Evolutionary conservation across 306 rosid genomes (phyloP).

Genomic region (Cicer yamashitae): DNA sequence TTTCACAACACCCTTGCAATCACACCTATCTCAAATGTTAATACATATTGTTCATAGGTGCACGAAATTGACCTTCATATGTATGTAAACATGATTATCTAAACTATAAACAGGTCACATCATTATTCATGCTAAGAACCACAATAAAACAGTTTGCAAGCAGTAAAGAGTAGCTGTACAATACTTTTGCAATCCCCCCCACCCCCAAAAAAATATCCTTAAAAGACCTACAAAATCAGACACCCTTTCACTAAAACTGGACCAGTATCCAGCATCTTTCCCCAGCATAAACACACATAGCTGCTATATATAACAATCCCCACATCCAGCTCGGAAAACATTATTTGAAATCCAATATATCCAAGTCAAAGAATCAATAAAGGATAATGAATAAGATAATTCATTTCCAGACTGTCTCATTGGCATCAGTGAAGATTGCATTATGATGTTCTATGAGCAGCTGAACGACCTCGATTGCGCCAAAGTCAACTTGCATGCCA

Average conservation of each 20-base stretch:
- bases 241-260: slow-evolving; percentile 30
- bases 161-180: slow-evolving; percentile 38
- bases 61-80: slow-evolving; percentile 27
- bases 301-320: slow-evolving; percentile 31
- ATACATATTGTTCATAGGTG: not conserved
- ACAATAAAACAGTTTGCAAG: slow-evolving; percentile 38
- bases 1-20: not conserved
- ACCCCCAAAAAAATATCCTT: not conserved
- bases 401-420: slow-evolving; percentile 93
- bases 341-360: slow-evolving; percentile 29
- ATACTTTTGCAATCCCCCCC: not conserved
- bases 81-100: slow-evolving; percentile 1
- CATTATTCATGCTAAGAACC: slow-evolving; percentile 31
- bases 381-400: slow-evolving; percentile 6
- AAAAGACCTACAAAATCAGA: slow-evolving; percentile 27
- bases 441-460: slow-evolving; percentile 94
- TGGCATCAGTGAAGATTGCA: slow-evolving; percentile 91
- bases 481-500: slow-evolving; percentile 76
- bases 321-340: slow-evolving; percentile 36
- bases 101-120: slow-evolving; percentile 36
- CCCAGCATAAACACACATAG: slow-evolving; percentile 26
- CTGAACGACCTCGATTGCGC: slow-evolving; percentile 91
- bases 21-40: not conserved
- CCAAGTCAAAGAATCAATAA: slow-evolving; percentile 36
- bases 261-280: slow-evolving; percentile 39